Evolutionary conservation across 176 grass and related monocot species (phyloP).

Genomic region (Carex scoparia): DNA sequence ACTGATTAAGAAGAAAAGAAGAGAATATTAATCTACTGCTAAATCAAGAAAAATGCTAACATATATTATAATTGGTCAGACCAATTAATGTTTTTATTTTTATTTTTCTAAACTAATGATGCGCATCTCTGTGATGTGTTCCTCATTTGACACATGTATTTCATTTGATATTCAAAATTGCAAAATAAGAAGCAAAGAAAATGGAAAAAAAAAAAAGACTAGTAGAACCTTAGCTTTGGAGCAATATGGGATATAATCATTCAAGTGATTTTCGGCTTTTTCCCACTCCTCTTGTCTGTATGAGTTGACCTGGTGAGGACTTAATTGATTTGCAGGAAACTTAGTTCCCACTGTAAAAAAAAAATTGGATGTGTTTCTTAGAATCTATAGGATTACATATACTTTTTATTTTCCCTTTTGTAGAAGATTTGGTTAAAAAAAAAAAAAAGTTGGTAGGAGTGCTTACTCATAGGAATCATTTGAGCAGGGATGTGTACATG

Average conservation of each 20-base stretch:
- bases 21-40: not conserved
- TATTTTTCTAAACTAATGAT: not conserved
- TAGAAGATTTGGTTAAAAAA: not conserved
- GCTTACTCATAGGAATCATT: slow-evolving; percentile 78
- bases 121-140: too few species aligned
- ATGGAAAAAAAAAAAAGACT: not conserved
- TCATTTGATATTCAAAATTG: not conserved
- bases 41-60: not conserved
- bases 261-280: not conserved
- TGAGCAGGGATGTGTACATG: slow-evolving; percentile 62
- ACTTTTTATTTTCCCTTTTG: not conserved
- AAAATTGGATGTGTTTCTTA: not conserved
- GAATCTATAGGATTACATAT: not conserved
- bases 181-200: not conserved
- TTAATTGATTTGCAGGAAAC: slow-evolving; percentile 1
- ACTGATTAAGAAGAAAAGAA: slow-evolving; percentile 19
- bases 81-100: not conserved
- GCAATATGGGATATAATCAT: not conserved
- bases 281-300: slow-evolving; percentile 5
- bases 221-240: not conserved
- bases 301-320: not conserved
- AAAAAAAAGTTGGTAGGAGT: not conserved
- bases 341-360: not conserved
- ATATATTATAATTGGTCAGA: not conserved
- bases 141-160: not conserved